phyloP scores from a whole-genome alignment of 2,329 filamentous ascomycete genomes.

The Lachnellula occidentalis region DNA sequence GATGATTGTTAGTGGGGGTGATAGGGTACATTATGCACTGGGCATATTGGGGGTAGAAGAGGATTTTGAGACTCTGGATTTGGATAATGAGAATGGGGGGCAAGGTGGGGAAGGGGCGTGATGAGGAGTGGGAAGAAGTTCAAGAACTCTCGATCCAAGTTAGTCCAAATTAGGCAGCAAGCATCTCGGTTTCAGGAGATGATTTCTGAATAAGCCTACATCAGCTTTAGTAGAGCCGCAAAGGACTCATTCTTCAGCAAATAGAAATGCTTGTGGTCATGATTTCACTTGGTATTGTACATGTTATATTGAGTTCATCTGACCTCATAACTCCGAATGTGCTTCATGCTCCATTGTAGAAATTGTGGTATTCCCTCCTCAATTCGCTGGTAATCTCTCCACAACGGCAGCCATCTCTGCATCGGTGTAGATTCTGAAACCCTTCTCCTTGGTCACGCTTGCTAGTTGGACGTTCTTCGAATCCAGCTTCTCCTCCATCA shows the following conservation, averaged over 20 bases:
- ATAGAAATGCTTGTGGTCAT: background rate
- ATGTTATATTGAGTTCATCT: background rate
- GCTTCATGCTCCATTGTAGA: slow-evolving; percentile 4
- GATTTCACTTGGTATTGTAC: background rate
- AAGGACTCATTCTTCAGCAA: background rate
- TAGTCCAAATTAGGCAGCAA: too few relatives aligned
- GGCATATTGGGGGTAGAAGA: slow-evolving; percentile 74
- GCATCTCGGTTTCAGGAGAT: too few relatives aligned
- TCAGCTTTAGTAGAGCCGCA: too few relatives aligned
- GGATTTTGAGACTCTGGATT: slow-evolving; percentile 60
- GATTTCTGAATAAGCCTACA: too few relatives aligned
- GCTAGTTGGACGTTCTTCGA: slow-evolving; percentile 98
- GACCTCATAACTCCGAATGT: slow-evolving; percentile 1
- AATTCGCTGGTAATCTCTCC: slow-evolving; percentile 69
- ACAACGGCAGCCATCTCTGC: slow-evolving; percentile 96
- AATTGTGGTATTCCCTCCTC: slow-evolving; percentile 6
- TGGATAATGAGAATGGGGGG: slow-evolving; percentile 37
- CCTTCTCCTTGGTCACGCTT: slow-evolving; percentile 95
- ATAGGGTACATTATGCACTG: slow-evolving; percentile 68
- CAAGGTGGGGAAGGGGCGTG: background rate
- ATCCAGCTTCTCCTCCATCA: slow-evolving; percentile 99
- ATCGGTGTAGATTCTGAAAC: slow-evolving; percentile 97
- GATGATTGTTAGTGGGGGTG: slow-evolving; percentile 56
- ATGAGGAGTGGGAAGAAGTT: background rate
- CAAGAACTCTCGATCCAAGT: background rate